Evolutionary conservation across 2,329 filamentous ascomycete genomes (phyloP), one percentile per base, ranked within the genome.

Genomic region (Cytospora leucostoma): DNA sequence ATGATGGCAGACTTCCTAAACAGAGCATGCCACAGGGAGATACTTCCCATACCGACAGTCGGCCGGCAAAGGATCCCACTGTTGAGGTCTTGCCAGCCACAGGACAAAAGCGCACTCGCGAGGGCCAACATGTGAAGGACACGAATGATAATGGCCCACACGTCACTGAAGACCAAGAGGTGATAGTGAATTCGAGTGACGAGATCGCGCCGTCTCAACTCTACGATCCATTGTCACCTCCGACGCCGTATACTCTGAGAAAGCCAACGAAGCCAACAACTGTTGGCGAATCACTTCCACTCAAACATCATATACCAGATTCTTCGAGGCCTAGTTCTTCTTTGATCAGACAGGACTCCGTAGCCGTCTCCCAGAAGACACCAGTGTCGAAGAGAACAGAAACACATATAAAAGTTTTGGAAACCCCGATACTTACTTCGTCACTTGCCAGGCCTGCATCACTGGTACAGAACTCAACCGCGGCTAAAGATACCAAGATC

Each of bases 191-290:
- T 15, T 32, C n/a, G 17, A 34, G 40, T 34, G 61, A 59, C 27
- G 47, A 56, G 34, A 54, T 55, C 37, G 54, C 27, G 34, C 34
- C 47, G 34, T 59, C 50, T 54, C 34, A 63, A 19, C 56, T 59
- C n/a, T 65, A 65, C 38, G 64, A 65, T 49, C 61, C 64, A 63
- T 49, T 65, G 52, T 65, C 64, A 62, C 61, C 60, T 13, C 64
- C 61, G 40, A 47, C 38, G 19, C 47, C 60, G 34, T 56, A 56
- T 17, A 2, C 38, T 15, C 15, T 49, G 27, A 38, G 21, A 12
- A 55, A 59, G 4, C 55, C 56, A 54, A 40, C 51, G n/a, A 32
- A 54, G 37, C 37, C 60, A 32, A 53, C 51, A 27, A 52, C 32
- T 17, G 19, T 33, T 27, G 32, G 34, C 33, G 35, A 53, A 34